These are phyloP conservation scores for Citrus hindsii DNA, from an alignment of 345 rosid species.

Conservation along the genomic window DNA sequence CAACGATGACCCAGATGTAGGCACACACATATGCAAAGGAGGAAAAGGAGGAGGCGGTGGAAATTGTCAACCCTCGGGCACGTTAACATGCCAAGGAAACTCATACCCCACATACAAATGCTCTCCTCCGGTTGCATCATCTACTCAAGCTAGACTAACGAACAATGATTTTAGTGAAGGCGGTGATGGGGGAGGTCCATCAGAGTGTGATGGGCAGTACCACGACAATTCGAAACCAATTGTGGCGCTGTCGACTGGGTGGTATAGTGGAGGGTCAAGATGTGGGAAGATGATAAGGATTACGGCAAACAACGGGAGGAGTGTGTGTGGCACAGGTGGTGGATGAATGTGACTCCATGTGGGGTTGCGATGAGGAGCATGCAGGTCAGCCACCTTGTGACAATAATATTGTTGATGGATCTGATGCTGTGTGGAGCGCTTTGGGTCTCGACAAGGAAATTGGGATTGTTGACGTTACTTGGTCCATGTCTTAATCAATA, in stretches of 20 bases:
- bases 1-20: conserved; percentile 31
- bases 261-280: conserved; percentile 26
- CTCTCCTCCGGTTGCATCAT: conserved; percentile 28
- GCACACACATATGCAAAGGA: conserved; percentile 25
- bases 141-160: conserved; percentile 22
- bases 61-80: conserved; percentile 20
- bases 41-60: neutral
- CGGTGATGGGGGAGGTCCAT: conserved; percentile 31
- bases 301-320: conserved; percentile 18
- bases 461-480: conserved; percentile 32
- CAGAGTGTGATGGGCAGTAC: conserved; percentile 20
- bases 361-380: conserved; percentile 28
- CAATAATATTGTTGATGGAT: conserved; percentile 39
- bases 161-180: conserved; percentile 36
- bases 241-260: conserved; percentile 43
- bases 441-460: conserved; percentile 20
- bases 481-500: conserved; percentile 33
- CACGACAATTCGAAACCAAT: conserved; percentile 2
- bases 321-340: conserved; percentile 31
- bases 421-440: conserved; percentile 40
- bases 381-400: conserved; percentile 26
- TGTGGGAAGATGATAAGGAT: conserved; percentile 25
- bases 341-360: conserved; percentile 37
- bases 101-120: conserved; percentile 13
- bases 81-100: neutral